Percentiles rank a stretch among this genome's conserved stretches.
These are phyloP conservation scores for Thalia dealbata DNA, from an alignment of 176 grass and related monocot genomes.

Conservation along the genomic window DNA sequence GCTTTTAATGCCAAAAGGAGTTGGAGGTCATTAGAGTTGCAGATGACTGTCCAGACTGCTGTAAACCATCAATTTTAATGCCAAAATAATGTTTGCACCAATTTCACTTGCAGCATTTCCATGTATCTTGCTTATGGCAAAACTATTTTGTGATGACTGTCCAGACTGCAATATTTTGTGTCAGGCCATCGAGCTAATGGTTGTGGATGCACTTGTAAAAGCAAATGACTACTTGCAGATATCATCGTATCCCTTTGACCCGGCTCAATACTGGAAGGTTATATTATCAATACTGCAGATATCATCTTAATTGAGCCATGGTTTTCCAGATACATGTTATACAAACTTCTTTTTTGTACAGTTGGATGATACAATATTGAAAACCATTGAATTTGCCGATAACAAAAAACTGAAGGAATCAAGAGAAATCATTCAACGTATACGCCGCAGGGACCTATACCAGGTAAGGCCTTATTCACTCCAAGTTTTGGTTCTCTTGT, in stretches of 20 bases:
- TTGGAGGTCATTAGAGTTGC: neutral
- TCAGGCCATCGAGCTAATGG: slow-evolving; percentile 89
- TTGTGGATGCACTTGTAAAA: slow-evolving; percentile 65
- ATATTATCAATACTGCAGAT: slow-evolving; percentile 2
- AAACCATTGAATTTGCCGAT: slow-evolving; percentile 61
- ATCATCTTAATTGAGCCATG: slow-evolving; percentile 7
- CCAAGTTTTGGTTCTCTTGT: neutral
- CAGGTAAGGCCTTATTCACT: slow-evolving; percentile 27
- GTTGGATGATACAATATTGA: slow-evolving; percentile 90
- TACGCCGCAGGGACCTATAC: slow-evolving; percentile 81
- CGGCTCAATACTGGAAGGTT: slow-evolving; percentile 93
- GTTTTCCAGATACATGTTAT: neutral
- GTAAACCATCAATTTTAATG: too few species aligned
- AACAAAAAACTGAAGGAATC: slow-evolving; percentile 58
- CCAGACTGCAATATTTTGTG: neutral
- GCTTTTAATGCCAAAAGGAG: neutral
- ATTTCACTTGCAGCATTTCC: neutral
- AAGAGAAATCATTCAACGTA: slow-evolving; percentile 59
- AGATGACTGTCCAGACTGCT: neutral
- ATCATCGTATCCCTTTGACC: slow-evolving; percentile 59
- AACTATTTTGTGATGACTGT: neutral
- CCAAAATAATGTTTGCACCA: too few species aligned
- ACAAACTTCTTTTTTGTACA: slow-evolving; percentile 31
- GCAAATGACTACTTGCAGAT: slow-evolving; percentile 75
- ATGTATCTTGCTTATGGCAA: neutral